A percentile compares a stretch with the other conserved stretches of the same genome.
These are phyloP conservation scores for Trametes sp. DNA, from an alignment of 1,284 basidiomycete genomes.

Conservation along the genomic window DNA sequence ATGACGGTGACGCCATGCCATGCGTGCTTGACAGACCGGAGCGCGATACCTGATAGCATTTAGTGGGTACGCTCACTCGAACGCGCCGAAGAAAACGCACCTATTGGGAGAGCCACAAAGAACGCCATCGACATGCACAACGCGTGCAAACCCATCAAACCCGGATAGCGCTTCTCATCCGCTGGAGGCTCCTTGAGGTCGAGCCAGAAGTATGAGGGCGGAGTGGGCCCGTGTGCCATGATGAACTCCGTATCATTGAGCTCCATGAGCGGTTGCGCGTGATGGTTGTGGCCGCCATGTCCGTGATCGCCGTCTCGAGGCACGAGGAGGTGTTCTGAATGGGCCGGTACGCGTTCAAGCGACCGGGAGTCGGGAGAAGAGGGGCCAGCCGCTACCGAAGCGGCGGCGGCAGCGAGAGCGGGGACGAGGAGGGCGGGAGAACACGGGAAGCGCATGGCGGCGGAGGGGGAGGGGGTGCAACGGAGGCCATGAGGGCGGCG, in stretches of 20 bases:
- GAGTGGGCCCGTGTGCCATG: constrained; percentile 68
- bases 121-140: constrained; percentile 77
- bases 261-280: constrained; percentile 58
- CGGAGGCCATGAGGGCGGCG: not conserved
- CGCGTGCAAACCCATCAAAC: constrained; percentile 72
- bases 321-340: constrained; percentile 30
- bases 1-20: constrained; percentile 62
- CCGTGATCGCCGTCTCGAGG: constrained; percentile 37
- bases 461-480: constrained; percentile 27
- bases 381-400: constrained; percentile 36
- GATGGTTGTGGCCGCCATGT: constrained; percentile 49
- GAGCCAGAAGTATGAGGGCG: constrained; percentile 81
- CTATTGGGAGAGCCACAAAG: constrained; percentile 76
- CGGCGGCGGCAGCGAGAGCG: constrained; percentile 37
- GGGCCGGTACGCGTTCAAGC: constrained; percentile 25
- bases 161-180: constrained; percentile 58
- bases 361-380: constrained; percentile 15
- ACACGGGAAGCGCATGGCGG: constrained; percentile 44
- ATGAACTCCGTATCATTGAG: constrained; percentile 80
- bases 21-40: constrained; percentile 75
- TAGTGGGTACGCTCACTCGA: constrained; percentile 7
- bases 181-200: constrained; percentile 66
- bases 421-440: constrained; percentile 43
- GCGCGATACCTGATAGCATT: constrained; percentile 80
- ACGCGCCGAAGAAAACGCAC: constrained; percentile 50